Base-by-base conservation (phyloP, 306 rosid species). In the Glycine tomentella region DNA sequence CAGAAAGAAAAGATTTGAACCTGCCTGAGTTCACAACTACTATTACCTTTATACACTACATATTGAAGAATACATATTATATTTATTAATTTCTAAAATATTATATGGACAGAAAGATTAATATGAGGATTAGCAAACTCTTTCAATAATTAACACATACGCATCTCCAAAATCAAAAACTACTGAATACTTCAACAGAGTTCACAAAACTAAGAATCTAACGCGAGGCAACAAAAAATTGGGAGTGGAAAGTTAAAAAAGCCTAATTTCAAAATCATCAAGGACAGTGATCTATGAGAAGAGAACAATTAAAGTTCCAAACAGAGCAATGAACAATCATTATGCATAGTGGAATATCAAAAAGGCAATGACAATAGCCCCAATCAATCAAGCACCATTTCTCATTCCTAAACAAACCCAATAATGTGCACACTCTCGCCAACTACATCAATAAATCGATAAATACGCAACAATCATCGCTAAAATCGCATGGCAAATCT, bases 261-360 rank as follows among this genome's bases (percentile, higher is more conserved):
- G 6, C 0, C 16, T 34, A 31, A 76, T 67, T 74, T 55, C 2
- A 79, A 50, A 62, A 25, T 2, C 7, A 76, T 8, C 36, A 70
- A 38, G 3, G 17, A 66, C 58, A 15, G 3, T 69, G 77, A 79
- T 86, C 84, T 72, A 71, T 0, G 13, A 71, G 53, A 80, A 0
- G 13, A 71, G 53, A 80, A n/a, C 36, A 77, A 66, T 61, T 57
- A 3, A 76, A 55, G 7, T 62, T 51, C 59, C 20, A 31, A 79
- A 34, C 33, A 50, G 31, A 16, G 49, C 40, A 33, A 12, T 49
- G 36, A 53, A 31, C 20, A 38, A 69, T 56, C 58, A 71, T 56
- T 71, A 48, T 9, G 9, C 68, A 66, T 5, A 8, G 20, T 25
- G 31, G 20, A 4, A 40, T 40, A 40, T 40, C 69, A 25, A 25